phyloP scores from a whole-genome alignment of 1,284 basidiomycete genomes.

The Fereydounia khargensis region DNA sequence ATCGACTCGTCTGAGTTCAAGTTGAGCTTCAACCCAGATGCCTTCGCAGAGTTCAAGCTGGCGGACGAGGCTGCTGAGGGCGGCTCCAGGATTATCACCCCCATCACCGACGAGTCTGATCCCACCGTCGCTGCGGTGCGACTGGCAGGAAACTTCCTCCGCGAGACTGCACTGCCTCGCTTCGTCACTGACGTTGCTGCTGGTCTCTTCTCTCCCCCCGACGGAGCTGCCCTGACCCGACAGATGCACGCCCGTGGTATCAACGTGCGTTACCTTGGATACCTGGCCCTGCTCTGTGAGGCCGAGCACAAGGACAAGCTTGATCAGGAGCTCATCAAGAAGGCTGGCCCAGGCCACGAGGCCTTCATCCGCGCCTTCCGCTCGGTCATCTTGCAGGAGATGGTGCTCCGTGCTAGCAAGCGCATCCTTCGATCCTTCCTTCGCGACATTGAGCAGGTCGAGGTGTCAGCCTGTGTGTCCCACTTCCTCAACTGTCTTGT shows the following conservation, averaged over 20 bases:
- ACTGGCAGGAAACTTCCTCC: constrained; percentile 62
- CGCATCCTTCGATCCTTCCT: constrained; percentile 61
- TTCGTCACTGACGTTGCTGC: constrained; percentile 61
- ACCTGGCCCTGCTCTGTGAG: constrained; percentile 56
- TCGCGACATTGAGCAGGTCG: constrained; percentile 20
- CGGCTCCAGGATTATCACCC: constrained; percentile 34
- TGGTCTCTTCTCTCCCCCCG: constrained; percentile 60
- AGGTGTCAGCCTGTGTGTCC: constrained; percentile 52
- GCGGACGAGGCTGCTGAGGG: constrained; percentile 19
- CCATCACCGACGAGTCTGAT: constrained; percentile 60
- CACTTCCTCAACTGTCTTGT: constrained; percentile 66
- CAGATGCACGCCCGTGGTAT: constrained; percentile 63
- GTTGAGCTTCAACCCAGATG: constrained; percentile 65
- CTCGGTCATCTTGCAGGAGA: constrained; percentile 62
- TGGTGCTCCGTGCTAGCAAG: constrained; percentile 64
- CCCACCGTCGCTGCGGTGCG: constrained; percentile 63
- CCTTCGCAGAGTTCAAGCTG: constrained; percentile 60
- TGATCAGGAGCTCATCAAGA: constrained; percentile 40
- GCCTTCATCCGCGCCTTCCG: constrained; percentile 48
- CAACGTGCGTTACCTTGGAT: constrained; percentile 66
- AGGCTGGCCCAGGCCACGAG: constrained; percentile 49
- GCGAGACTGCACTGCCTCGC: constrained; percentile 60
- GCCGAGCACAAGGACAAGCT: constrained; percentile 58
- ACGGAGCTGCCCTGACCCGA: constrained; percentile 62
- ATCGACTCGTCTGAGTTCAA: constrained; percentile 60